phyloP scores from a whole-genome alignment of 257 asterid genomes.

The Rhazya stricta region DNA sequence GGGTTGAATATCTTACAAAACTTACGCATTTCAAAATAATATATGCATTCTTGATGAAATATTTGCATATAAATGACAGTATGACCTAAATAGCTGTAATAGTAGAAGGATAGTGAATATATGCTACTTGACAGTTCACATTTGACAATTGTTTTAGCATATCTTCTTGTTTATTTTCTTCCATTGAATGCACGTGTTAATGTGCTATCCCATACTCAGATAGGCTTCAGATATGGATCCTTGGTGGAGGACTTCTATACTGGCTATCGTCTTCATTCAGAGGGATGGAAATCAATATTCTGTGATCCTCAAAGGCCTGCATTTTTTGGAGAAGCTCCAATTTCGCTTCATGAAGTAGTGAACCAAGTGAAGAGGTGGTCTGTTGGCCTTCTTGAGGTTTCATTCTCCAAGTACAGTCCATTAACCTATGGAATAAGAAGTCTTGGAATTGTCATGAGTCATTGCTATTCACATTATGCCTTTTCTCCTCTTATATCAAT shows the following conservation, averaged over 20 bases:
- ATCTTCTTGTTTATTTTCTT: too few relatives aligned
- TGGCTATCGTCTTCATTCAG: constrained; percentile 55
- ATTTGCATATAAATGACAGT: too few relatives aligned
- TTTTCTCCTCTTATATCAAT: constrained; percentile 52
- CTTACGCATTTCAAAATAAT: too few relatives aligned
- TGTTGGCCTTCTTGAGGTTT: constrained; percentile 69
- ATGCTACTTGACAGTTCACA: too few relatives aligned
- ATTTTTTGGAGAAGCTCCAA: constrained; percentile 62
- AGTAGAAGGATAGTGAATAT: too few relatives aligned
- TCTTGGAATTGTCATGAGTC: constrained; percentile 50
- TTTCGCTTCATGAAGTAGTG: constrained; percentile 47
- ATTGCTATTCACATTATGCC: constrained; percentile 47
- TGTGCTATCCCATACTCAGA: constrained; percentile 20
- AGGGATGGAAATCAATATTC: constrained; percentile 71
- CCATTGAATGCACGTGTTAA: not conserved
- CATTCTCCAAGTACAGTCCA: constrained; percentile 49
- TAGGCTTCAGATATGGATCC: constrained; percentile 73
- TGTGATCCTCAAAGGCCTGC: constrained; percentile 65
- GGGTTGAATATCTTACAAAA: too few relatives aligned
- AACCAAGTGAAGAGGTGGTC: constrained; percentile 38
- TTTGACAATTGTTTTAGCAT: too few relatives aligned
- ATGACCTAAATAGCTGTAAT: too few relatives aligned
- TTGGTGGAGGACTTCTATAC: constrained; percentile 73
- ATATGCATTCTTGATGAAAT: too few relatives aligned
- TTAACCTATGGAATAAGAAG: constrained; percentile 41